These are phyloP conservation scores for Nakaseomyces glabratus DNA, from an alignment of 1,139 yeast species.

Conservation along the genomic window DNA sequence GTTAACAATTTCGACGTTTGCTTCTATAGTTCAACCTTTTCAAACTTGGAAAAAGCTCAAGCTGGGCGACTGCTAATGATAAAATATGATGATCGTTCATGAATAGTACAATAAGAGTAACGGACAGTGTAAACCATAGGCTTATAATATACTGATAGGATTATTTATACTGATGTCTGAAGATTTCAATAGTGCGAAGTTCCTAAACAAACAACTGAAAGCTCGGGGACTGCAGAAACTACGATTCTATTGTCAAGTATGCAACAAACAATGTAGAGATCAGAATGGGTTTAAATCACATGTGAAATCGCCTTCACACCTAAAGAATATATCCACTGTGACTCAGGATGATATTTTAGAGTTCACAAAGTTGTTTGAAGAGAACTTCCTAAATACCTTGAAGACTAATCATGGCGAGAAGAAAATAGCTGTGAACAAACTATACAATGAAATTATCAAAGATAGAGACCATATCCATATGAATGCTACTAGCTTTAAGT, in stretches of 20 bases:
- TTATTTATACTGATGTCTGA: too few relatives aligned
- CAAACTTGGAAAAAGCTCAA: too few relatives aligned
- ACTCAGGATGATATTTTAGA: slow-evolving; percentile 42
- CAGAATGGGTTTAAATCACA: slow-evolving; percentile 93
- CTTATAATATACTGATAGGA: too few relatives aligned
- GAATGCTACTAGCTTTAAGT: slow-evolving; percentile 78
- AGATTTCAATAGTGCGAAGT: slow-evolving; percentile 46
- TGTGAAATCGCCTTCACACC: slow-evolving; percentile 66
- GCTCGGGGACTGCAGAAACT: slow-evolving; percentile 80
- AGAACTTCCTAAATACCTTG: slow-evolving; percentile 57
- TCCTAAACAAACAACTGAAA: slow-evolving; percentile 67
- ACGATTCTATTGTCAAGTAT: slow-evolving; percentile 82
- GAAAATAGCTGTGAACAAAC: slow-evolving; percentile 66
- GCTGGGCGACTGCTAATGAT: too few relatives aligned
- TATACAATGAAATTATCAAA: slow-evolving; percentile 79
- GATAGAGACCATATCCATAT: slow-evolving; percentile 80
- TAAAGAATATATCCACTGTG: slow-evolving; percentile 45
- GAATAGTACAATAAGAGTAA: too few relatives aligned
- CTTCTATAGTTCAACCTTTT: too few relatives aligned
- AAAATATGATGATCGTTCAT: too few relatives aligned
- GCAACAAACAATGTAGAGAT: slow-evolving; percentile 89
- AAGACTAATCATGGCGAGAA: slow-evolving; percentile 74
- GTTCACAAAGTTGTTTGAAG: slow-evolving; percentile 52
- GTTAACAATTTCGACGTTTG: too few relatives aligned
- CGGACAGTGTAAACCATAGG: too few relatives aligned